These are phyloP conservation scores for Polychaeton citri DNA, from an alignment of 2,329 filamentous ascomycete species.

Conservation along the genomic window DNA sequence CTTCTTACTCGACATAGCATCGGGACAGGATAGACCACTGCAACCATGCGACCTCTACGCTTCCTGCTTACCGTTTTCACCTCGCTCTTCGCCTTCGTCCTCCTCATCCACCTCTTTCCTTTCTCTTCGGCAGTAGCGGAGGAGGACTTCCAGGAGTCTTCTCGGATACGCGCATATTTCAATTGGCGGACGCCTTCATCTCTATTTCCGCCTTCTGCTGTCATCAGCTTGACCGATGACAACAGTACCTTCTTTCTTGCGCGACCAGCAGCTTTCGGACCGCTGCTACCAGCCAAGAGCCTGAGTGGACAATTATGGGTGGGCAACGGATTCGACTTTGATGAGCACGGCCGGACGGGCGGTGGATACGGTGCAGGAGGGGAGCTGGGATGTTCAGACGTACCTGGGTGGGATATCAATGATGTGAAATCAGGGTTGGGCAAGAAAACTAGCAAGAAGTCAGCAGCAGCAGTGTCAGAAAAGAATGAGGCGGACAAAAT, in stretches of 20 bases:
- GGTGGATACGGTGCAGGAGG: constrained; percentile 39
- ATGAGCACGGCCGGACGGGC: constrained; percentile 48
- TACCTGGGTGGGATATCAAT: constrained; percentile 62
- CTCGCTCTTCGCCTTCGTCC: constrained; percentile 28
- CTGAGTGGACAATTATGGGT: constrained; percentile 88
- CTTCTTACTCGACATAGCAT: too few species aligned
- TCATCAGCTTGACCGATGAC: constrained; percentile 92
- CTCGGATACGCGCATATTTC: constrained; percentile 29
- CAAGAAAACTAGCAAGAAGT: constrained; percentile 11
- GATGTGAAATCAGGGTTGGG: constrained; percentile 21
- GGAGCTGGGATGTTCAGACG: constrained; percentile 88
- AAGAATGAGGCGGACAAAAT: constrained; percentile 4
- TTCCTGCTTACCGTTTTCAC: constrained; percentile 30
- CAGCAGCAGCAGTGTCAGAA: constrained; percentile 4
- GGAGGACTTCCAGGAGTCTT: constrained; percentile 16
- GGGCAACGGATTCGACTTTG: constrained; percentile 79
- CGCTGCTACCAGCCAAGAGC: constrained; percentile 58
- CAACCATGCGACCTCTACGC: constrained; percentile 27
- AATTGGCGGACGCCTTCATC: constrained; percentile 53
- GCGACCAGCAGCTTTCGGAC: constrained; percentile 84
- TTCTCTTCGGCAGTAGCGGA: constrained; percentile 5
- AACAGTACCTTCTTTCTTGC: constrained; percentile 96
- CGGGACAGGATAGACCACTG: too few species aligned
- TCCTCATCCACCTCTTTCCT: constrained; percentile 28
- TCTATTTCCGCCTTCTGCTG: constrained; percentile 86